phyloP scores from a whole-genome alignment of 2,329 filamentous ascomycete genomes.

The Paraphoma sp. region DNA sequence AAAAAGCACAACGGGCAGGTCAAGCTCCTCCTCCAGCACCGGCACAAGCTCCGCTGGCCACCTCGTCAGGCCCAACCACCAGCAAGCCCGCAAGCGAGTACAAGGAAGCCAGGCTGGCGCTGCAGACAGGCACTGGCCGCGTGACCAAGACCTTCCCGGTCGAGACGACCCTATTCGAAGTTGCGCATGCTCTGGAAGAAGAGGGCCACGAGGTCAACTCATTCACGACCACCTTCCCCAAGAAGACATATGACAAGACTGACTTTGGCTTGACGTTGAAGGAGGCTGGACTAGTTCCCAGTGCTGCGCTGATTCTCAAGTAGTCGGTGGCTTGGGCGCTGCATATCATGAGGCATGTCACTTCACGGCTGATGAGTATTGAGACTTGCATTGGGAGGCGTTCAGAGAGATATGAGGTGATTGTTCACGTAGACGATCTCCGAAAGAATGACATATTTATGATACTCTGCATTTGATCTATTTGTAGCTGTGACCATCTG shows the following conservation, averaged over 20 bases:
- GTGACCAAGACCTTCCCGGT: conserved; percentile 87
- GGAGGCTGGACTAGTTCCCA: conserved; percentile 89
- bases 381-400: conserved; percentile 21
- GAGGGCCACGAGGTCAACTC: conserved; percentile 72
- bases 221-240: conserved; percentile 87
- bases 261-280: conserved; percentile 92
- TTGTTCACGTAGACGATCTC: not conserved
- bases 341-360: not conserved
- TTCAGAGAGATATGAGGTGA: not conserved
- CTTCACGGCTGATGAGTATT: not conserved
- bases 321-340: conserved; percentile 3
- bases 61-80: conserved; percentile 55
- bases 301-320: conserved; percentile 81
- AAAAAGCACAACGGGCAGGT: conserved; percentile 88
- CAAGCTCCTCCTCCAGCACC: conserved; percentile 59
- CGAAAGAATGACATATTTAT: not conserved
- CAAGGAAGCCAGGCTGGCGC: conserved; percentile 78
- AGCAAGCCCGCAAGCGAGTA: conserved; percentile 74
- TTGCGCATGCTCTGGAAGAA: conserved; percentile 79
- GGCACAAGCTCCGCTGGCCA: conserved; percentile 56
- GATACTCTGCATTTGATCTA: too few relatives aligned
- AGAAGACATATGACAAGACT: conserved; percentile 72
- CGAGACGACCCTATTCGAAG: conserved; percentile 91
- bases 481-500: too few relatives aligned
- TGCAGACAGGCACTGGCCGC: conserved; percentile 79